Base-by-base conservation (phyloP, 2,329 filamentous ascomycete species). In the Cladosporium austrohemisphaericum region DNA sequence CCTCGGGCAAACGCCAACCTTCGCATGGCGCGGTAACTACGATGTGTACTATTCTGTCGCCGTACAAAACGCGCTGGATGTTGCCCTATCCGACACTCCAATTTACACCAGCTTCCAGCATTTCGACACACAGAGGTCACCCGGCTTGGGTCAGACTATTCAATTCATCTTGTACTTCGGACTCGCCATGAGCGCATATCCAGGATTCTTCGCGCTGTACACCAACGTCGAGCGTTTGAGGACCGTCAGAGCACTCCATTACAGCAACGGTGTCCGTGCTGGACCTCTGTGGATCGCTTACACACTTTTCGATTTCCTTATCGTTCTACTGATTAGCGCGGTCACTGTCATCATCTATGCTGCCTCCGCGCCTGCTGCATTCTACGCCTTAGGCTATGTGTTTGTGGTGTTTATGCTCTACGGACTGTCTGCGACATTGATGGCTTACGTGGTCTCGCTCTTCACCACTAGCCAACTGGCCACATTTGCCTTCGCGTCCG, bases 51-150 rank as follows among this genome's bases (percentile, higher is more conserved):
- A 71, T 32, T 57, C 89, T 79, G 71, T 96, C 78, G 65, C 96
- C 81, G 63, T 85, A 73, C 76, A 96, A 75, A 93, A 96, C 87
- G 76, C 96, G 80, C 74, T 97, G 81, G 68, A 96, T 88, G 46
- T 87, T 79, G 61, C 89, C 16, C 66, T 89, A 22, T 77, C 80
- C 18, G 83, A 86, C 49, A 77, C 80, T 5, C 79, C 80, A 2
- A 90, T 95, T 52, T 75, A 77, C 2, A 86, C 85, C 1, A 78
- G 81, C 41, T 95, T 84, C 67, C 79, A 86, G 41, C 71, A 80
- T 10, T 95, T 96, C 60, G 88, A 88, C 55, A 77, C 81, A 0
- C 86, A 88, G 0, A 91, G 84, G 70, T 72, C 78, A 20, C 81
- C 86, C 0, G 74, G 75, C 16, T 80, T 83, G 7, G 88, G 88